Percentiles rank a stretch among this genome's conserved stretches.
phyloP scores from a whole-genome alignment of 176 grass and related monocot genomes.

The Oryza australiensis region DNA sequence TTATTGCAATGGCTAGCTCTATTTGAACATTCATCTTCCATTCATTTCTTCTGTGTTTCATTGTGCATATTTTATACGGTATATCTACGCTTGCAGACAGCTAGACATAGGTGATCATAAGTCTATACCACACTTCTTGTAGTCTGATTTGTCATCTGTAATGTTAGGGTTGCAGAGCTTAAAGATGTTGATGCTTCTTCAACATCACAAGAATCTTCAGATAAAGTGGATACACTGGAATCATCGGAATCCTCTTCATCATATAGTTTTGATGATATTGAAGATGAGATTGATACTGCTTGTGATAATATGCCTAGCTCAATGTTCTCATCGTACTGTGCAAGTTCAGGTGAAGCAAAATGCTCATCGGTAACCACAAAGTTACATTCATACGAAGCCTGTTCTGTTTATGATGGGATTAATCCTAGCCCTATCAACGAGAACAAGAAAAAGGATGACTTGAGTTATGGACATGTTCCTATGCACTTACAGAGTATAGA shows the following conservation, averaged over 20 bases:
- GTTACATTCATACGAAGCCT: constrained; percentile 42
- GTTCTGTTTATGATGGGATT: constrained; percentile 36
- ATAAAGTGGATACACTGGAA: constrained; percentile 52
- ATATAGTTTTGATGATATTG: constrained; percentile 69
- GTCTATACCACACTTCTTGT: background rate
- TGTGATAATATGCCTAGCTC: constrained; percentile 40
- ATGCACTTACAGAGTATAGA: constrained; percentile 30
- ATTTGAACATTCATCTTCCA: background rate
- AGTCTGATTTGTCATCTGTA: constrained; percentile 24
- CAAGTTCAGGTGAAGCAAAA: constrained; percentile 33
- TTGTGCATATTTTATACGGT: constrained; percentile 8
- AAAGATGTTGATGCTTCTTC: constrained; percentile 57
- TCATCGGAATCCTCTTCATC: constrained; percentile 71
- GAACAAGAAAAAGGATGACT: constrained; percentile 34
- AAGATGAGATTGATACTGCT: constrained; percentile 35
- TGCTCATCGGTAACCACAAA: constrained; percentile 41
- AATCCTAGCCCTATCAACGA: constrained; percentile 28
- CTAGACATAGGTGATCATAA: background rate
- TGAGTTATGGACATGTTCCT: constrained; percentile 29
- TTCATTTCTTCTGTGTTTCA: constrained; percentile 15
- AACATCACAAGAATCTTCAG: constrained; percentile 68
- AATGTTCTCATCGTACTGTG: constrained; percentile 34
- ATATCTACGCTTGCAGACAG: background rate
- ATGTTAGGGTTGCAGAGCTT: constrained; percentile 45
- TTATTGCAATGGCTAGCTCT: background rate